Evolutionary conservation across 176 grass and related monocot genomes (phyloP).

Genomic region (Triticum monococcum): DNA sequence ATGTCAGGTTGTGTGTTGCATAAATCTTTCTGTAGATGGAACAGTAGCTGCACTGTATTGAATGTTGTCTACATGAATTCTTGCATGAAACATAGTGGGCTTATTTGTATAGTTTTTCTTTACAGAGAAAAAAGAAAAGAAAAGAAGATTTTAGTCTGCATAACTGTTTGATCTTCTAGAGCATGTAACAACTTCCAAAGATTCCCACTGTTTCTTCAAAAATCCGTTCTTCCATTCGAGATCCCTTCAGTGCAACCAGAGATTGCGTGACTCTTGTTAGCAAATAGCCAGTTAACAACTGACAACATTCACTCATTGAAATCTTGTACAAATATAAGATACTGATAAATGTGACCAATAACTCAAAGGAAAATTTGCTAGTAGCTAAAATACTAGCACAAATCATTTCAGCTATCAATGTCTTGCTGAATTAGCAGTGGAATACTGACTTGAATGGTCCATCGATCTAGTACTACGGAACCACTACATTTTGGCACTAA

Average conservation of each 20-base stretch:
- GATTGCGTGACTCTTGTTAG: background rate
- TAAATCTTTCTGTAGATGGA: constrained; percentile 13
- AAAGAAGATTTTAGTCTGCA: background rate
- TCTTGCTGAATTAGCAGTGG: background rate
- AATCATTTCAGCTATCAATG: background rate
- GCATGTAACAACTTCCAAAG: background rate
- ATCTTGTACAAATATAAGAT: background rate
- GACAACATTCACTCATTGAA: background rate
- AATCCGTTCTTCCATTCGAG: background rate
- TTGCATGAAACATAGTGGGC: background rate
- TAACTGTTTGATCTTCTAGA: background rate
- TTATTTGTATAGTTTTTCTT: background rate
- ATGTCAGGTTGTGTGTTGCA: background rate
- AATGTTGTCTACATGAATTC: background rate
- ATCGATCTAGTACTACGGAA: background rate
- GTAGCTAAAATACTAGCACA: background rate
- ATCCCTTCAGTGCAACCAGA: background rate
- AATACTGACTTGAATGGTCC: background rate
- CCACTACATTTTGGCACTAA: background rate
- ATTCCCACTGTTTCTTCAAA: background rate
- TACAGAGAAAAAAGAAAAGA: background rate
- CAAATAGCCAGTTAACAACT: background rate
- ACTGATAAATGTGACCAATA: background rate
- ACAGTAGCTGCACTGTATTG: background rate
- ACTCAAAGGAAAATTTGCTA: background rate